These are phyloP conservation scores for Tricholoma bakamatsutake DNA, from an alignment of 768 basidiomycete genomes.

Conservation along the genomic window DNA sequence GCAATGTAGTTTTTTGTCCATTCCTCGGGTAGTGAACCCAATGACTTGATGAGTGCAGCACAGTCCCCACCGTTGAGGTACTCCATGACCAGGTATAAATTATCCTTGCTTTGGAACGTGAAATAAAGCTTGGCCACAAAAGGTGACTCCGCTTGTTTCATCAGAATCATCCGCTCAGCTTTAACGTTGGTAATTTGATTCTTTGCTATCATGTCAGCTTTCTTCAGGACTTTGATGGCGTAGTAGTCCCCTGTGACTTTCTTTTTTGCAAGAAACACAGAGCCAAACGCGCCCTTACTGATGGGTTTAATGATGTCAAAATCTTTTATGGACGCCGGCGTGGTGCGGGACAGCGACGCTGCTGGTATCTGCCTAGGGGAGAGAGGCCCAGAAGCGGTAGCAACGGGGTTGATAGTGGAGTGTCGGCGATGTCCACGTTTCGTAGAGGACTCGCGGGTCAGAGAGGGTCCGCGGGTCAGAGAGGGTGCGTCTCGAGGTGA, in stretches of 20 bases:
- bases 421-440: constrained; percentile 65
- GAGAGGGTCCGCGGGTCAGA: constrained; percentile 32
- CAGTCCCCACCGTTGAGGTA: constrained; percentile 98
- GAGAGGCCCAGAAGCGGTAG: constrained; percentile 61
- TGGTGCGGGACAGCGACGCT: constrained; percentile 71
- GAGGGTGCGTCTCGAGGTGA: constrained; percentile 32
- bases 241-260: constrained; percentile 97
- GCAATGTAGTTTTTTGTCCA: constrained; percentile 97
- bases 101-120: constrained; percentile 99
- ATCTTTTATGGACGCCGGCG: constrained; percentile 93
- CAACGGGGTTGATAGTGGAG: constrained; percentile 61
- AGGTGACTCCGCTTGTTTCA: constrained; percentile 98
- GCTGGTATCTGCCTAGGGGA: constrained; percentile 84
- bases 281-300: constrained; percentile 97
- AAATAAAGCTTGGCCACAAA: constrained; percentile 98
- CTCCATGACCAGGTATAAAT: constrained; percentile 98
- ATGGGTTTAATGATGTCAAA: constrained; percentile 99
- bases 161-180: constrained; percentile 98
- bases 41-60: constrained; percentile 90
- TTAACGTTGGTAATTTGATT: constrained; percentile 99
- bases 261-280: constrained; percentile 98
- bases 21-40: constrained; percentile 92
- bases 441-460: constrained; percentile 40
- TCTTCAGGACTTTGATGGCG: constrained; percentile 99
- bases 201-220: constrained; percentile 99